A percentile compares a stretch with the other conserved stretches of the same genome.
Conservation (phyloP, 805 yeast genomes). For the Ogataea zsoltii region DNA sequence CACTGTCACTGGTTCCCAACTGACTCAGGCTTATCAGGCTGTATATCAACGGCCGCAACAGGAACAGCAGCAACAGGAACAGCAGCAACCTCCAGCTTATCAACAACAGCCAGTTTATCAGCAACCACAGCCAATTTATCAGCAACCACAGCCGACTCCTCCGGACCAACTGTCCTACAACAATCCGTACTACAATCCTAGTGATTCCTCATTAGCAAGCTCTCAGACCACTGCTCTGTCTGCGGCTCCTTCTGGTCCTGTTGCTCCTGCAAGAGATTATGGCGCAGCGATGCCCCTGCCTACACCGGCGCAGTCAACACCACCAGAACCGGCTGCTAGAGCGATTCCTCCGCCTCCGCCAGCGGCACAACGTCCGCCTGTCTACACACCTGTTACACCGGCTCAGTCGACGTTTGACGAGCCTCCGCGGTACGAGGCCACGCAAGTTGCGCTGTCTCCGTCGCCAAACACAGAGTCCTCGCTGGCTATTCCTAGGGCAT, state of each 20-base stretch:
- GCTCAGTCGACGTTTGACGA: background rate
- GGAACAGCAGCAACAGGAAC: slow-evolving; percentile 1
- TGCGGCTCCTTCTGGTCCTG: background rate
- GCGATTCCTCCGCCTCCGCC: slow-evolving; percentile 1
- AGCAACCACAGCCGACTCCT: slow-evolving; percentile 1
- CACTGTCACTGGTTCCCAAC: background rate
- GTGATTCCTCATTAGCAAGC: background rate
- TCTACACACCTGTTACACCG: background rate
- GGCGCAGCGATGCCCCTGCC: background rate
- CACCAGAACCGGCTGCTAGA: background rate
- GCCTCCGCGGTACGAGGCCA: background rate
- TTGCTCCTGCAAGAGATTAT: slow-evolving; percentile 3
- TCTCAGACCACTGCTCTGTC: no score
- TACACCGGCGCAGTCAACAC: no score
- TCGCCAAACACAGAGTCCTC: slow-evolving; percentile 6
- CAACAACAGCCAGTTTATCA: slow-evolving; percentile 3
- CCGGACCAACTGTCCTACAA: slow-evolving; percentile 1
- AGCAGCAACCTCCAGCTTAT: background rate
- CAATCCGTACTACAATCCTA: slow-evolving; percentile 1
- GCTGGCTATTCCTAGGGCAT: slow-evolving; percentile 12
- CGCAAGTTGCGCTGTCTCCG: background rate
- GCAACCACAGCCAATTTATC: background rate
- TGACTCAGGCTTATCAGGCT: background rate
- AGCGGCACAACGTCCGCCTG: background rate
- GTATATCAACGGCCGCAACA: slow-evolving; percentile 7